Evolutionary conservation across 495 filamentous ascomycete species (phyloP).

Genomic region (Pseudoneurospora amorphoporcata): DNA sequence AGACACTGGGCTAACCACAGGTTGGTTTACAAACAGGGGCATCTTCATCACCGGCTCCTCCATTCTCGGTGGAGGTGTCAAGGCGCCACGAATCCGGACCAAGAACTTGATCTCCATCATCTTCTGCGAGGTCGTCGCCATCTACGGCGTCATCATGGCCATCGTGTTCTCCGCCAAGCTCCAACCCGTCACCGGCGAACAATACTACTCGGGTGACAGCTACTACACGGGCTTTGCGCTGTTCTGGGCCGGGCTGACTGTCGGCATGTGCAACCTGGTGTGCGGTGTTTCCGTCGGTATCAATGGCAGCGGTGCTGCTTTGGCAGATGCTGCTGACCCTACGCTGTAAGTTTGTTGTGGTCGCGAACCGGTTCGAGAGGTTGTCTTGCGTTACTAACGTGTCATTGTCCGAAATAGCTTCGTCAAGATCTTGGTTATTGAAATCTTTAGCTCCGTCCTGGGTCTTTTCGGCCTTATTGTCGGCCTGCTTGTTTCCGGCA

Average conservation of each 20-base stretch:
- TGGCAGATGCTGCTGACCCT: conserved; percentile 92
- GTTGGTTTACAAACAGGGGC: conserved; percentile 50
- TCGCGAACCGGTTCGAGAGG: background rate
- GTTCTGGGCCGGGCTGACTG: conserved; percentile 92
- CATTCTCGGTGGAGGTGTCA: conserved; percentile 93
- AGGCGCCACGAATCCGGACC: conserved; percentile 89
- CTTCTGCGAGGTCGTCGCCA: conserved; percentile 99
- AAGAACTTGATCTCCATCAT: conserved; percentile 99
- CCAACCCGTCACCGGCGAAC: conserved; percentile 47
- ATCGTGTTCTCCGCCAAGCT: conserved; percentile 94
- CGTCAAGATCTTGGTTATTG: conserved; percentile 96
- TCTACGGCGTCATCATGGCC: conserved; percentile 99
- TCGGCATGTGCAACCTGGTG: conserved; percentile 88
- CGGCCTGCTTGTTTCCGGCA: conserved; percentile 74
- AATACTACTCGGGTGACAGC: conserved; percentile 60
- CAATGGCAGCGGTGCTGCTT: conserved; percentile 90
- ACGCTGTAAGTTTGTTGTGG: conserved; percentile 55
- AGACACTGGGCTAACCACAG: background rate
- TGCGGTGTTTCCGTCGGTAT: conserved; percentile 97
- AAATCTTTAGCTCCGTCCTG: conserved; percentile 98
- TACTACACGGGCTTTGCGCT: conserved; percentile 95
- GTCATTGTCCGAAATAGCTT: conserved; percentile 46
- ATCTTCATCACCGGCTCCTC: conserved; percentile 99
- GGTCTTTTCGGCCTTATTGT: conserved; percentile 97
- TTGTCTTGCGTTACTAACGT: conserved; percentile 13